Evolutionary conservation across 129 eudicot genomes (phyloP).

Genomic region (Scalesia atractyloides): DNA sequence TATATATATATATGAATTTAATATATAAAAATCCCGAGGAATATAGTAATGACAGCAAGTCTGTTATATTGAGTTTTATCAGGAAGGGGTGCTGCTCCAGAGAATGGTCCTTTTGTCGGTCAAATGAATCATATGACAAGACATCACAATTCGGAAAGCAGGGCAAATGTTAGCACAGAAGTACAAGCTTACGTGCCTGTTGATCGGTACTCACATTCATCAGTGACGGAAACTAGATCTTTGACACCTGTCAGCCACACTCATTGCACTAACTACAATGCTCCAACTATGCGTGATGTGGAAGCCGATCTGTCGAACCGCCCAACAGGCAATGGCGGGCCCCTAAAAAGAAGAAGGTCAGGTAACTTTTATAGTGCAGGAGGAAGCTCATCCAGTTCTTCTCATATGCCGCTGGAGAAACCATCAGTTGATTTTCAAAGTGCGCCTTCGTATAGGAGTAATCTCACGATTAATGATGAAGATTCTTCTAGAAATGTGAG

Average conservation of each 20-base stretch:
- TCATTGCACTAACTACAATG: constrained; percentile 34
- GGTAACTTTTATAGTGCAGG: constrained; percentile 43
- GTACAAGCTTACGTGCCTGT: constrained; percentile 32
- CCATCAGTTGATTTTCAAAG: constrained; percentile 37
- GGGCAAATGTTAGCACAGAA: constrained; percentile 39
- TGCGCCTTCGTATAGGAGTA: constrained; percentile 34
- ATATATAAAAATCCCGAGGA: background rate
- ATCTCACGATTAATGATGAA: constrained; percentile 36
- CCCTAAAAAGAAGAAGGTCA: constrained; percentile 49
- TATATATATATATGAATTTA: background rate
- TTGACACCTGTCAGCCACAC: constrained; percentile 27
- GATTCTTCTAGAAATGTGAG: constrained; percentile 46
- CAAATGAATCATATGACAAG: constrained; percentile 38
- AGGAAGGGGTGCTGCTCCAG: constrained; percentile 42
- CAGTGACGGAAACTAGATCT: constrained; percentile 37
- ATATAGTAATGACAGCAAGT: background rate
- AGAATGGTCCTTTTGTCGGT: constrained; percentile 36
- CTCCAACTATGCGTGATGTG: constrained; percentile 28
- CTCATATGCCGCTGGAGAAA: constrained; percentile 43
- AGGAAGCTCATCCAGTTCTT: constrained; percentile 57
- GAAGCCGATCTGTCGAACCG: constrained; percentile 14
- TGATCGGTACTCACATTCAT: constrained; percentile 32
- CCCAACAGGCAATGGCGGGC: constrained; percentile 26
- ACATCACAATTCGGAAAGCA: constrained; percentile 34
- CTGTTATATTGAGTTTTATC: constrained; percentile 11